phyloP scores from a whole-genome alignment of 768 basidiomycete genomes.

The Suillus weaverae region DNA sequence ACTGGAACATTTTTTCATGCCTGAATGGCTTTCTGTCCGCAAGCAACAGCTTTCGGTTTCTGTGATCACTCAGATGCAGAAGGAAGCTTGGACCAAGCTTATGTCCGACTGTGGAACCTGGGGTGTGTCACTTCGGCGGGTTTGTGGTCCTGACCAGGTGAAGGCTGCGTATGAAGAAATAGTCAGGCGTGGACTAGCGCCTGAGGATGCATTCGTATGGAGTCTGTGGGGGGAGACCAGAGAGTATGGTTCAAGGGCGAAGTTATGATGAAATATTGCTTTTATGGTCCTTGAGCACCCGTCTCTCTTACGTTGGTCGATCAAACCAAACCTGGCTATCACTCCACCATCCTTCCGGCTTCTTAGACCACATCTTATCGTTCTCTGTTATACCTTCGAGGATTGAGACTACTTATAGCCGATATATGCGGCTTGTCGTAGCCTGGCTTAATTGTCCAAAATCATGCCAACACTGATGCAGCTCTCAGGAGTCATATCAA shows the following conservation, averaged over 20 bases:
- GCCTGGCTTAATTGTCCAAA: not conserved
- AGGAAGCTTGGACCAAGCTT: slow-evolving; percentile 56
- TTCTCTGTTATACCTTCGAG: not conserved
- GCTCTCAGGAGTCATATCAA: not conserved
- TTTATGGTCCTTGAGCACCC: not conserved
- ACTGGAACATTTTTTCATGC: slow-evolving; percentile 65
- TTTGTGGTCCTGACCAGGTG: slow-evolving; percentile 48
- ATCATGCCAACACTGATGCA: not conserved
- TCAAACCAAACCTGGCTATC: not conserved
- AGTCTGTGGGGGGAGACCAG: slow-evolving; percentile 56
- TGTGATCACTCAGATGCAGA: slow-evolving; percentile 52
- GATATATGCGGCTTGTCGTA: not conserved
- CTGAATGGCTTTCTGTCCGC: slow-evolving; percentile 63
- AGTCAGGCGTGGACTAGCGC: slow-evolving; percentile 46
- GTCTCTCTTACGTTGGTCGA: not conserved
- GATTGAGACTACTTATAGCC: not conserved
- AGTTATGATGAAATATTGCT: slow-evolving; percentile 4
- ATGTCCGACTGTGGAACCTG: slow-evolving; percentile 57
- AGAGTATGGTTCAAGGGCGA: not conserved
- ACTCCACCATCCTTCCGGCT: not conserved
- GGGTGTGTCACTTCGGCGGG: slow-evolving; percentile 50
- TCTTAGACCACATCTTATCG: not conserved
- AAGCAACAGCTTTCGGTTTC: slow-evolving; percentile 44
- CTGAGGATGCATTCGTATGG: slow-evolving; percentile 61
- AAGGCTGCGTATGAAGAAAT: slow-evolving; percentile 49